phyloP scores from a whole-genome alignment of 192 early-diverging fungal genomes.

The Linnemannia elongata region DNA sequence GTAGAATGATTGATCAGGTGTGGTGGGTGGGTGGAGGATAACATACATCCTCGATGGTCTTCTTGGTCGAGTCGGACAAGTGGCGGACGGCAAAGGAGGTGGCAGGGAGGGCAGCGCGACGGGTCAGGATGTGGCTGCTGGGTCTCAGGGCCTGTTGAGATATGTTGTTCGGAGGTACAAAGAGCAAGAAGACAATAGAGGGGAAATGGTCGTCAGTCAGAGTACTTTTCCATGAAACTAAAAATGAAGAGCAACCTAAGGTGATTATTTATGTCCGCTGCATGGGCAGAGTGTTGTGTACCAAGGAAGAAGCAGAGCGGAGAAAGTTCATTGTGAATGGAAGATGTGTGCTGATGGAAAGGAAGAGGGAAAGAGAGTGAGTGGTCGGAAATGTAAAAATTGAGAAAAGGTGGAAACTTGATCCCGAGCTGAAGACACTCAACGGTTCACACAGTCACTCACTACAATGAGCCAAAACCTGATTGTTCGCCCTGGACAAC shows the following conservation, averaged over 20 bases:
- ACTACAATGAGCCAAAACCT: neutral
- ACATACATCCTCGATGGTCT: constrained; percentile 59
- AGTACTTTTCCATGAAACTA: neutral
- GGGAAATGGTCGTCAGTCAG: neutral
- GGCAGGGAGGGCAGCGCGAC: constrained; percentile 50
- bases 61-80: constrained; percentile 57
- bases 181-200: neutral
- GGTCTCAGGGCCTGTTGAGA: constrained; percentile 31
- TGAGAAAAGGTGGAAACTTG: neutral
- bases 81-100: constrained; percentile 48
- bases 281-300: neutral
- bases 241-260: neutral
- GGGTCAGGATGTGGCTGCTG: constrained; percentile 46
- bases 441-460: neutral
- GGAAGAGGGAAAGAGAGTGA: neutral
- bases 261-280: neutral
- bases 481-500: neutral
- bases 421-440: neutral
- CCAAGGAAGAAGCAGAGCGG: constrained; percentile 25
- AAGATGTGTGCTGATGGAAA: neutral
- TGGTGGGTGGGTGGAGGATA: neutral
- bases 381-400: neutral
- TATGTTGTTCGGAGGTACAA: neutral
- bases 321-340: constrained; percentile 22
- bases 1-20: neutral